Conservation (phyloP, 2,329 filamentous ascomycete species). For the Exophiala sideris region DNA sequence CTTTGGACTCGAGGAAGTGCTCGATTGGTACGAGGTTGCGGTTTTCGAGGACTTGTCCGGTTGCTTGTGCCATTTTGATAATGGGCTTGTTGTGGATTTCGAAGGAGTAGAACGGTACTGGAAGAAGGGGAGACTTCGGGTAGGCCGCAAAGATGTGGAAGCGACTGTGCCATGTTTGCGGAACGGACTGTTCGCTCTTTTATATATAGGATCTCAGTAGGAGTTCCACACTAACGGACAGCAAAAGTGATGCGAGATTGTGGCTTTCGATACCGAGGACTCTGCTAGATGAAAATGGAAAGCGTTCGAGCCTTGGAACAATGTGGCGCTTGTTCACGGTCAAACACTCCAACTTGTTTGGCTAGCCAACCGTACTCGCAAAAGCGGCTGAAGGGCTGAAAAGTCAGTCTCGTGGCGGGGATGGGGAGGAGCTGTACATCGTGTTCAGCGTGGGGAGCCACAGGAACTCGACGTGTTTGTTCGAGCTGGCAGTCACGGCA, state of each 20-base stretch:
- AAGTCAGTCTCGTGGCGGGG: too few relatives aligned
- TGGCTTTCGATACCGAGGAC: not conserved
- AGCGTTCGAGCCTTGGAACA: not conserved
- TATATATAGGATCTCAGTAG: too few relatives aligned
- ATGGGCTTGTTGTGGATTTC: not conserved
- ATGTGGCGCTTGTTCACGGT: not conserved
- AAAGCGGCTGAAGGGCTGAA: too few relatives aligned
- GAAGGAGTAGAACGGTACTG: not conserved
- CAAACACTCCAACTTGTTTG: not conserved
- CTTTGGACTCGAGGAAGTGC: slow-evolving; percentile 8
- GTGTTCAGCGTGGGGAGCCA: too few relatives aligned
- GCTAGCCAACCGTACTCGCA: too few relatives aligned
- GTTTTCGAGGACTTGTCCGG: slow-evolving; percentile 1
- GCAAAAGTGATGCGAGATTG: not conserved
- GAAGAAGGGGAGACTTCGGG: not conserved
- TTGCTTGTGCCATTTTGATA: not conserved
- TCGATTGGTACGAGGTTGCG: slow-evolving; percentile 11
- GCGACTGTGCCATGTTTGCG: not conserved
- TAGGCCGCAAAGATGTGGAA: not conserved
- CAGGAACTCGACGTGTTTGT: too few relatives aligned
- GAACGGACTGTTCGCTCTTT: too few relatives aligned
- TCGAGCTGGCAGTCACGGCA: too few relatives aligned
- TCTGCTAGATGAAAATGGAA: not conserved
- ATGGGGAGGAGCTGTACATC: too few relatives aligned
- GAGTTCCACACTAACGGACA: not conserved